Percentiles rank a stretch among this genome's conserved stretches.
These are phyloP conservation scores for Fusarium protoensiforme DNA, from an alignment of 2,329 filamentous ascomycete species.

Conservation along the genomic window DNA sequence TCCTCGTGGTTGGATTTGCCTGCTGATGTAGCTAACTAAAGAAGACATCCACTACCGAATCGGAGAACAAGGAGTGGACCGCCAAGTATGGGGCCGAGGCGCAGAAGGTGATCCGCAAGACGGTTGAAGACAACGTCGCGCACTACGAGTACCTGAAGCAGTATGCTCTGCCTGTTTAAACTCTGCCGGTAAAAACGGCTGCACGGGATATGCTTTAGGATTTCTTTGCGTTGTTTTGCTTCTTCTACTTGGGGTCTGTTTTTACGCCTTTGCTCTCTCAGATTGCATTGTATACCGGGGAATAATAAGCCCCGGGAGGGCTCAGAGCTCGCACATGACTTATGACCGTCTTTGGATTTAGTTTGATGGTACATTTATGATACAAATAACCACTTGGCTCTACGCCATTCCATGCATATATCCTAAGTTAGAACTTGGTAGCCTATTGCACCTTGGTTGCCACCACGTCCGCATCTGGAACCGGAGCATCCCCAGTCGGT, in stretches of 20 bases:
- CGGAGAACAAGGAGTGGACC: constrained; percentile 77
- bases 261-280: constrained; percentile 10
- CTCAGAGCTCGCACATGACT: constrained; percentile 14
- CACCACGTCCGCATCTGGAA: background rate
- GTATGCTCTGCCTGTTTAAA: constrained; percentile 56
- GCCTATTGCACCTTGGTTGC: background rate
- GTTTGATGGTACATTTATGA: constrained; percentile 45
- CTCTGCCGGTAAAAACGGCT: constrained; percentile 28
- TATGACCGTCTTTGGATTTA: constrained; percentile 37
- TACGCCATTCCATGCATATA: constrained; percentile 34
- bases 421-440: background rate
- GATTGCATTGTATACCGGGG: constrained; percentile 24
- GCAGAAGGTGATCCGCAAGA: constrained; percentile 75
- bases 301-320: constrained; percentile 8
- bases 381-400: constrained; percentile 42
- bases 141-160: constrained; percentile 86
- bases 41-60: constrained; percentile 71
- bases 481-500: background rate
- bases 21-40: constrained; percentile 50
- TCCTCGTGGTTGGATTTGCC: constrained; percentile 36
- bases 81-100: constrained; percentile 79
- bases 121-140: constrained; percentile 76
- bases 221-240: constrained; percentile 11
- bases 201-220: constrained; percentile 4
- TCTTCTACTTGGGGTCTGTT: background rate